Conservation (phyloP, 2,329 filamentous ascomycete species). For the Madurella fahalii region DNA sequence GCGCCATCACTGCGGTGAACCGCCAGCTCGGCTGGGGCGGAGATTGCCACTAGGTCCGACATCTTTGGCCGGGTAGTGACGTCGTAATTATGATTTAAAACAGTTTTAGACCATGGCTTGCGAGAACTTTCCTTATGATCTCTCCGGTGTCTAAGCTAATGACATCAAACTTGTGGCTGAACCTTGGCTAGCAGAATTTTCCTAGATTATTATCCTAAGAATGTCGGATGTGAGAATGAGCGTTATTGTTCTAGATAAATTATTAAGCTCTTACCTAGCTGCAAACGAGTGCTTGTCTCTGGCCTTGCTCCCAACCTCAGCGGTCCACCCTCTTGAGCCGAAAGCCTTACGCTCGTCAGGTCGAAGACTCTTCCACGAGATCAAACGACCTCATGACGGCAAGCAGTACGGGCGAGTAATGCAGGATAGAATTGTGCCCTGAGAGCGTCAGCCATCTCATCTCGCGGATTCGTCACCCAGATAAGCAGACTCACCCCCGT, state of each 20-base stretch:
- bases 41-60: slow-evolving; percentile 18
- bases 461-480: no score
- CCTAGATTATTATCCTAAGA: no score
- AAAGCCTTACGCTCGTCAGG: slow-evolving; percentile 1
- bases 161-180: no score
- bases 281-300: background rate
- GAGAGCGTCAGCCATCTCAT: slow-evolving; percentile 14
- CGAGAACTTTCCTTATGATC: no score
- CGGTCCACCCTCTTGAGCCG: background rate
- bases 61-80: background rate
- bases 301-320: background rate
- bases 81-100: no score
- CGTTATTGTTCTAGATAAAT: no score
- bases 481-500: slow-evolving; percentile 45
- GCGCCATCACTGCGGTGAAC: slow-evolving; percentile 50
- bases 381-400: slow-evolving; percentile 64
- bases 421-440: slow-evolving; percentile 69
- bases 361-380: background rate
- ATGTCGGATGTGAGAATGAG: no score
- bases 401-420: slow-evolving; percentile 58
- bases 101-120: no score
- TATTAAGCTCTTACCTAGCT: background rate
- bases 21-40: slow-evolving; percentile 52
- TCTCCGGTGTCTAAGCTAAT: no score
- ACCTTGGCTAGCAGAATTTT: no score